Conservation (phyloP, 768 basidiomycete species). For the Termitomyces sp. region DNA sequence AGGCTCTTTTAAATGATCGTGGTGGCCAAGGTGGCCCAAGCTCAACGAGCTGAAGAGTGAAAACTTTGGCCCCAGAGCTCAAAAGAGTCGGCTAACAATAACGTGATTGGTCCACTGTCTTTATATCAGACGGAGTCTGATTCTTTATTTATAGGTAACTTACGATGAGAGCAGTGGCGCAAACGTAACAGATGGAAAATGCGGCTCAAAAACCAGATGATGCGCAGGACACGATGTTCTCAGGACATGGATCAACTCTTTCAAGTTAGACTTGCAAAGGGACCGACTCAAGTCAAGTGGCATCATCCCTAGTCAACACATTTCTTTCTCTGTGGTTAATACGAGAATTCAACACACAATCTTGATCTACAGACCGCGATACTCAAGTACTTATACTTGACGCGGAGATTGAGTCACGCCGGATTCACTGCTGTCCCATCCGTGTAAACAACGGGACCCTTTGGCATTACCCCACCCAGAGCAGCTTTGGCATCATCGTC, state of each 20-base stretch:
- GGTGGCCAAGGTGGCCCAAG: background rate
- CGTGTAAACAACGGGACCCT: conserved; percentile 47
- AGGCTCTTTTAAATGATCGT: background rate
- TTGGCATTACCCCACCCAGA: conserved; percentile 46
- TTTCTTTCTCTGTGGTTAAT: background rate
- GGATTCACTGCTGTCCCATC: conserved; percentile 31
- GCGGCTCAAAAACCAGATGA: too few relatives aligned
- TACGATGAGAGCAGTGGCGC: background rate
- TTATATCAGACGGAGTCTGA: background rate
- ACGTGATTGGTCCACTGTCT: background rate
- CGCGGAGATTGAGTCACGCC: background rate
- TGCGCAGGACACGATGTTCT: too few relatives aligned
- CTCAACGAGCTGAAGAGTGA: background rate
- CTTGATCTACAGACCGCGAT: background rate
- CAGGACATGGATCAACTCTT: background rate
- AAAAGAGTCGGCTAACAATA: background rate
- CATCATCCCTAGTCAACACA: too few relatives aligned
- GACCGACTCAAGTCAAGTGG: too few relatives aligned
- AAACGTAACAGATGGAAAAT: background rate
- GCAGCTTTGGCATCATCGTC: conserved; percentile 48
- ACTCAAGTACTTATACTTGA: background rate
- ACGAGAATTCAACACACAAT: background rate
- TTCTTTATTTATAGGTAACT: background rate
- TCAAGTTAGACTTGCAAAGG: background rate
- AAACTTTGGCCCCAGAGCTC: background rate